Base-by-base conservation (phyloP, 2,329 filamentous ascomycete genomes). In the Cercospora berteroae region DNA sequence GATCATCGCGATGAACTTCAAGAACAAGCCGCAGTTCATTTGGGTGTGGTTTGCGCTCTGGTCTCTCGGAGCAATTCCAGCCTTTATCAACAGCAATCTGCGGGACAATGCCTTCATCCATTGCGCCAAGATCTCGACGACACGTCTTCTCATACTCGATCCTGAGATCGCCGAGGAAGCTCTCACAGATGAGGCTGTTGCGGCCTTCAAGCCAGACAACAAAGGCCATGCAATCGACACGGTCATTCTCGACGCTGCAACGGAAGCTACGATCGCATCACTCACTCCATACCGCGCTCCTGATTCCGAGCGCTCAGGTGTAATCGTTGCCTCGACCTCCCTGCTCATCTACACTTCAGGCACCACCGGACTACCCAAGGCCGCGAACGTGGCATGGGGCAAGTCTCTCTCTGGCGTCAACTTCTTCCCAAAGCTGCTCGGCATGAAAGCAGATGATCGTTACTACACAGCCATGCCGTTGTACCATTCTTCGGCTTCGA, bases 381-480 rank as follows among this genome's bases (percentile, higher is more conserved):
- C 78, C 16, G 78, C 77, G 0, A 75, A 77, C 16, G 76, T 80
- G 5, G 66, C 69, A n/a, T 80, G 78, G 78, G 69, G 64, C 42
- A 78, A 78, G 67, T 69, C 73, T 4, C 59, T 71, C 2, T 69
- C 72, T 29, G 75, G 73, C 12, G 66, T 67, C 8, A 61, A 65
- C n/a, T 71, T 74, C 65, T 75, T 77, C 59, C 50, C 71, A 12
- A 70, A 69, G 20, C 57, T 74, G 31, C 71, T 95, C 74, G 89
- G 87, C 23, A 86, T 96, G 66, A 86, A 88, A 33, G 86, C 86
- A 1, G 87, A 94, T 67, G 89, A 86, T 68, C 92, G 96, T 75
- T 94, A 96, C 78, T 96, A 95, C 78, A 90, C 89, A 12, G 89
- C 89, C 65, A 96, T 97, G 92, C 93, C 93, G 0, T 83, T 97